Conservation (phyloP, 2,329 filamentous ascomycete genomes). For the Hypocrella siamensis region DNA sequence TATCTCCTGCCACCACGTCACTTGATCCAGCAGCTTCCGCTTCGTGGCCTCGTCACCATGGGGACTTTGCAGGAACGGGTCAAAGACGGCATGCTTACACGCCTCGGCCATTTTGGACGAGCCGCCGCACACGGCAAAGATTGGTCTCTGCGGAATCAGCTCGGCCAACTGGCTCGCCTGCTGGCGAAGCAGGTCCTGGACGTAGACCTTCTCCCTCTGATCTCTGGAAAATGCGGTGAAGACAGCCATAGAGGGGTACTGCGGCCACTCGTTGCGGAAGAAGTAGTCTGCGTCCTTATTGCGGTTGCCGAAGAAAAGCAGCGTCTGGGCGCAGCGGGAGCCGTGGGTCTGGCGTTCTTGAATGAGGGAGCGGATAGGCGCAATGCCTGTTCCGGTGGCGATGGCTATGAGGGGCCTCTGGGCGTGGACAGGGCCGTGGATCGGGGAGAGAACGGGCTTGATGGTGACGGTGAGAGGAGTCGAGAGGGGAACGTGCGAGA, state of each 20-base stretch:
- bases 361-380: conserved; percentile 69
- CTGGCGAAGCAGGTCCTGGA: conserved; percentile 36
- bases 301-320: conserved; percentile 76
- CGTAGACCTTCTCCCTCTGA: conserved; percentile 33
- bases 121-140: conserved; percentile 40
- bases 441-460: conserved; percentile 28
- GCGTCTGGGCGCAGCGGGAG: conserved; percentile 17
- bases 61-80: conserved; percentile 28
- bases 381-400: conserved; percentile 74
- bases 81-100: conserved; percentile 34
- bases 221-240: conserved; percentile 34
- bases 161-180: conserved; percentile 18
- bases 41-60: conserved; percentile 22
- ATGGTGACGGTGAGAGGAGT: conserved; percentile 45
- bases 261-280: conserved; percentile 60
- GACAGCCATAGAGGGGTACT: conserved; percentile 12
- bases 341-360: conserved; percentile 43
- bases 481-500: conserved; percentile 45
- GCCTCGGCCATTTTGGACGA: conserved; percentile 42
- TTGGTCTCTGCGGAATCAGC: conserved; percentile 22
- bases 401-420: conserved; percentile 55
- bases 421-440: conserved; percentile 21
- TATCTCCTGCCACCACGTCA: conserved; percentile 42
- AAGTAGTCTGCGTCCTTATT: conserved; percentile 64
- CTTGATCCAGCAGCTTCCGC: conserved; percentile 17